A percentile compares a stretch with the other conserved stretches of the same genome.
Conservation (phyloP, 306 rosid species). For the Quercus dentata region DNA sequence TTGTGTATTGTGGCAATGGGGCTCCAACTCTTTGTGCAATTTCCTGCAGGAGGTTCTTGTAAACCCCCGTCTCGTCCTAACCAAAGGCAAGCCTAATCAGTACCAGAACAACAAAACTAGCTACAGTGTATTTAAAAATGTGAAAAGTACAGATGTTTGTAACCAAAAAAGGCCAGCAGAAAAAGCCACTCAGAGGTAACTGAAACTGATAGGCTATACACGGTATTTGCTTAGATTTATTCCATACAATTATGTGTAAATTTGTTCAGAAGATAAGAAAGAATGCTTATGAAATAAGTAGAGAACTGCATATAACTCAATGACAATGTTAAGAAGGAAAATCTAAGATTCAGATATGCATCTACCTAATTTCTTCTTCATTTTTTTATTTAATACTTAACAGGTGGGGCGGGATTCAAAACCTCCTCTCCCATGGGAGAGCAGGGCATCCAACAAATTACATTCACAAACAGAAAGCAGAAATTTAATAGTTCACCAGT, state of each 20-base stretch:
- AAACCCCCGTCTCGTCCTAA: conserved; percentile 98
- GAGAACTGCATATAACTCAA: background rate
- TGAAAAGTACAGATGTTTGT: background rate
- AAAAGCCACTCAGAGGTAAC: background rate
- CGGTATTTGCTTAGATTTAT: background rate
- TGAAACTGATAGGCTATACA: background rate
- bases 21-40: conserved; percentile 98
- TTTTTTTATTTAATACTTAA: too few relatives aligned
- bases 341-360: background rate
- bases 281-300: background rate
- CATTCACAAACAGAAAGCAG: background rate
- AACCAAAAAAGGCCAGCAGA: background rate
- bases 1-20: conserved; percentile 91
- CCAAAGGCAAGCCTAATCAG: conserved; percentile 20
- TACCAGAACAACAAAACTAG: conserved; percentile 7
- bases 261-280: background rate
- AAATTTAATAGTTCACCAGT: background rate
- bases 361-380: background rate
- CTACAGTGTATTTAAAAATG: background rate
- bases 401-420: too few relatives aligned
- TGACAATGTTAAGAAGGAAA: background rate
- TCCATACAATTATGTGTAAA: background rate
- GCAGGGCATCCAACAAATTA: background rate
- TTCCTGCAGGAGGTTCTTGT: conserved; percentile 97
- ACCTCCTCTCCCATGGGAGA: too few relatives aligned